These are phyloP conservation scores for Phanerodontia chrysosporium DNA, from an alignment of 768 basidiomycete genomes.

Conservation along the genomic window DNA sequence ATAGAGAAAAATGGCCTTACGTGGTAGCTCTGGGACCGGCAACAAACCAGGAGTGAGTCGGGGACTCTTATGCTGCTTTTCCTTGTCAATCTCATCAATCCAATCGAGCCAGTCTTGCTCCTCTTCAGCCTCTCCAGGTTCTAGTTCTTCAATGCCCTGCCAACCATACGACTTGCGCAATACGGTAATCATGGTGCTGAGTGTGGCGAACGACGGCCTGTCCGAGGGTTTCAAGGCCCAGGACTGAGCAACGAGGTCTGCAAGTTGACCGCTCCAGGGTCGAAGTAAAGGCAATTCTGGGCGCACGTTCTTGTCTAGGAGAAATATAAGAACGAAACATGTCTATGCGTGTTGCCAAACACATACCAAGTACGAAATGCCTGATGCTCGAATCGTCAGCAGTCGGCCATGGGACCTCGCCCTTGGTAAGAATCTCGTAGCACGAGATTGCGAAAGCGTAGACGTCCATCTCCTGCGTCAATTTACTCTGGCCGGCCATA, in stretches of 20 bases:
- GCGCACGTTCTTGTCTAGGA: slow-evolving; percentile 20
- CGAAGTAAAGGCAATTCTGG: slow-evolving; percentile 17
- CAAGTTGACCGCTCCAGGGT: slow-evolving; percentile 15
- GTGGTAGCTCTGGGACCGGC: too few relatives aligned
- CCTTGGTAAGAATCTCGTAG: slow-evolving; percentile 31
- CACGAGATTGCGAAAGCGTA: slow-evolving; percentile 38
- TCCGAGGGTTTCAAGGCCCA: slow-evolving; percentile 51
- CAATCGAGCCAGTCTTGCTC: not conserved
- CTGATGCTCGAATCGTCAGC: slow-evolving; percentile 27
- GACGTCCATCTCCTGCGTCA: slow-evolving; percentile 33
- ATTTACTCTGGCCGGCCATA: slow-evolving; percentile 27
- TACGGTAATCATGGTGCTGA: slow-evolving; percentile 42
- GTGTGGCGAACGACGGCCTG: slow-evolving; percentile 50
- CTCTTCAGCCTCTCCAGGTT: not conserved
- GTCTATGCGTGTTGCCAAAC: not conserved
- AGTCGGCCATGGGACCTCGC: slow-evolving; percentile 28
- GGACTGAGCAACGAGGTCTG: slow-evolving; percentile 48
- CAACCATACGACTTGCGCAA: slow-evolving; percentile 37
- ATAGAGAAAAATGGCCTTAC: too few relatives aligned
- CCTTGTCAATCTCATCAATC: slow-evolving; percentile 1
- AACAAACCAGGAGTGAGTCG: slow-evolving; percentile 34
- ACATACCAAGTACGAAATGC: slow-evolving; percentile 26
- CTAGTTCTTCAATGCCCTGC: slow-evolving; percentile 12
- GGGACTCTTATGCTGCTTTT: slow-evolving; percentile 24
- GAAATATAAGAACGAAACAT: slow-evolving; percentile 31